These are phyloP conservation scores for Coemansia sp. DNA, from an alignment of 192 early-diverging fungal species.

Conservation along the genomic window DNA sequence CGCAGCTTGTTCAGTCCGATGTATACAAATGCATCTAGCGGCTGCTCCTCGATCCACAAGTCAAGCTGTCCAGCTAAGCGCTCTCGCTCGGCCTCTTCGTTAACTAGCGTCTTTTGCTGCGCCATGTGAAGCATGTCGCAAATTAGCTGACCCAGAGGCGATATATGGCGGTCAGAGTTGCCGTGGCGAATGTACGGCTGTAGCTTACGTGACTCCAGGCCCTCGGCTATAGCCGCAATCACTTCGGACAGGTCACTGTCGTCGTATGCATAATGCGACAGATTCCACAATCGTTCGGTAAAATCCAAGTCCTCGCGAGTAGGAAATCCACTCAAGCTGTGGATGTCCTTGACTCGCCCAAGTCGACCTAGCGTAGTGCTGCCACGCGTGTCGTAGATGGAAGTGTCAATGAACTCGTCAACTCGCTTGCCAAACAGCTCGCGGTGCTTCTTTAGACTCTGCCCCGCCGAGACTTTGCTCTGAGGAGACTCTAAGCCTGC, in stretches of 20 bases:
- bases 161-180: neutral
- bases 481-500: neutral
- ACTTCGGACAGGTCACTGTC: slow-evolving; percentile 35
- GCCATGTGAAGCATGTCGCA: slow-evolving; percentile 30
- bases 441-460: slow-evolving; percentile 18
- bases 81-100: slow-evolving; percentile 26
- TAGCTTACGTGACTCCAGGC: slow-evolving; percentile 37
- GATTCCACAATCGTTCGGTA: slow-evolving; percentile 44
- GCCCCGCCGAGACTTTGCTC: neutral
- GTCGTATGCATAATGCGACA: slow-evolving; percentile 35
- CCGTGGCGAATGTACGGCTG: slow-evolving; percentile 38
- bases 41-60: slow-evolving; percentile 45
- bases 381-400: slow-evolving; percentile 28
- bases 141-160: slow-evolving; percentile 30
- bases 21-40: slow-evolving; percentile 47
- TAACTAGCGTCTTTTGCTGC: slow-evolving; percentile 18
- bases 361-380: slow-evolving; percentile 5
- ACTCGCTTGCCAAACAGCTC: slow-evolving; percentile 19
- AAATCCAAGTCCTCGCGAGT: slow-evolving; percentile 41
- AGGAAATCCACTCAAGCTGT: slow-evolving; percentile 16
- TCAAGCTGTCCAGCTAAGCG: slow-evolving; percentile 38
- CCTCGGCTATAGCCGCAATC: slow-evolving; percentile 43
- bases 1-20: slow-evolving; percentile 40
- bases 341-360: slow-evolving; percentile 1
- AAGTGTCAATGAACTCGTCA: slow-evolving; percentile 32